phyloP scores from a whole-genome alignment of 805 yeast genomes.

The Danielia reshetovae region DNA sequence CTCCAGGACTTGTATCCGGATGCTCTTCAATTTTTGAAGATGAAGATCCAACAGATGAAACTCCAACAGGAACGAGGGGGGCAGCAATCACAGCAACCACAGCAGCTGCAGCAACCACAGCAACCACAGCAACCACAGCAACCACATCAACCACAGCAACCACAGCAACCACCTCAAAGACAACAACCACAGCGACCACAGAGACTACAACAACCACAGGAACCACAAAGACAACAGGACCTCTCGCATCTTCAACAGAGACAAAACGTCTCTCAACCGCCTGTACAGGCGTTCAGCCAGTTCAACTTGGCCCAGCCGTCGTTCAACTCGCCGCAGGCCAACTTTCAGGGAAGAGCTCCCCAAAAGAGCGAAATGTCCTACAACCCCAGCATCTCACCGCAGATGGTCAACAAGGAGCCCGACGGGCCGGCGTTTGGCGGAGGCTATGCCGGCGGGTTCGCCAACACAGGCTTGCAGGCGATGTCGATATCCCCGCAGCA shows the following conservation, averaged over 20 bases:
- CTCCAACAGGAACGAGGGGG: constrained; percentile 19
- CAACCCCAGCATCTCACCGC: constrained; percentile 12
- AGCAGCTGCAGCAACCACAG: constrained; percentile 7
- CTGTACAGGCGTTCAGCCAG: constrained; percentile 1
- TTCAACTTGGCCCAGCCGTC: constrained; percentile 2
- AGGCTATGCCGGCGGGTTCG: not conserved
- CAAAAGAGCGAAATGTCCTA: constrained; percentile 1
- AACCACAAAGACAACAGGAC: constrained; percentile 1
- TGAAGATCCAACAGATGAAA: constrained; percentile 34
- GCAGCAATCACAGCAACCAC: constrained; percentile 8
- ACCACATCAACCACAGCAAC: constrained; percentile 12
- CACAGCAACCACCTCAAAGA: constrained; percentile 10
- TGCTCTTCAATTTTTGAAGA: constrained; percentile 41
- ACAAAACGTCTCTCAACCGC: constrained; percentile 3
- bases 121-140: constrained; percentile 10
- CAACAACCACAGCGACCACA: constrained; percentile 10
- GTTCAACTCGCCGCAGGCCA: constrained; percentile 1
- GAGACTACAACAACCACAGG: constrained; percentile 9
- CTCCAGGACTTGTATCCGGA: constrained; percentile 52
- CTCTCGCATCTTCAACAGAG: constrained; percentile 6
- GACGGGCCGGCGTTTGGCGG: constrained; percentile 3
- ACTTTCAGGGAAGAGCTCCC: not conserved
- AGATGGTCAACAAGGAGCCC: constrained; percentile 15
- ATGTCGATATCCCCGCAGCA: constrained; percentile 38
- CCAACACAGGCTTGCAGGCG: not conserved